Percentiles rank a stretch among this genome's conserved stretches.
phyloP scores from a whole-genome alignment of 257 asterid genomes.

The Gentiana straminea region DNA sequence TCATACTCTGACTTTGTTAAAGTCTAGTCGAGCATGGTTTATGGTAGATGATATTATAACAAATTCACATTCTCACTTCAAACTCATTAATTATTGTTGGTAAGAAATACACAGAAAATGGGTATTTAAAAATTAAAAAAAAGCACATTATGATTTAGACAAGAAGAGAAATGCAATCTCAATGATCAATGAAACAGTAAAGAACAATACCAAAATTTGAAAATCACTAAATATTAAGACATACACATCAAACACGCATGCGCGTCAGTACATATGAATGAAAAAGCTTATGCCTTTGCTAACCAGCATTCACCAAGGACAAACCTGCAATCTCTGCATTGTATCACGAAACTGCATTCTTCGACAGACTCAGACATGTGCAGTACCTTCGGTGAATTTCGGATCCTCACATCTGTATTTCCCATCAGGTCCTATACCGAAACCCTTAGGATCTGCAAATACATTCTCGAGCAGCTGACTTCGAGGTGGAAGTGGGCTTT shows the following conservation, averaged over 20 bases:
- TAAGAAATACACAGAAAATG: too few species aligned
- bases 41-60: too few species aligned
- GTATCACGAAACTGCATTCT: constrained; percentile 7
- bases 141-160: too few species aligned
- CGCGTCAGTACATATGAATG: constrained; percentile 10
- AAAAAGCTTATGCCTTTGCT: constrained; percentile 11
- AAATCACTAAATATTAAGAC: constrained; percentile 3
- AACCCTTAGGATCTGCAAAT: constrained; percentile 90
- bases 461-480: constrained; percentile 89
- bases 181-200: too few species aligned
- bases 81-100: too few species aligned
- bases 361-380: constrained; percentile 49
- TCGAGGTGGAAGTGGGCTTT: constrained; percentile 76
- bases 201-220: too few species aligned
- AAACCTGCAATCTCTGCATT: constrained; percentile 7
- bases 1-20: too few species aligned
- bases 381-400: constrained; percentile 92
- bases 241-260: constrained; percentile 16
- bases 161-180: too few species aligned
- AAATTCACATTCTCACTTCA: too few species aligned
- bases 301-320: constrained; percentile 15
- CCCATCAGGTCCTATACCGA: constrained; percentile 93
- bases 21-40: too few species aligned
- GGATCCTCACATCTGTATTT: constrained; percentile 98
- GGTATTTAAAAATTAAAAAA: too few species aligned